Conservation (phyloP, 805 yeast species). For the Teunomyces atbi region DNA sequence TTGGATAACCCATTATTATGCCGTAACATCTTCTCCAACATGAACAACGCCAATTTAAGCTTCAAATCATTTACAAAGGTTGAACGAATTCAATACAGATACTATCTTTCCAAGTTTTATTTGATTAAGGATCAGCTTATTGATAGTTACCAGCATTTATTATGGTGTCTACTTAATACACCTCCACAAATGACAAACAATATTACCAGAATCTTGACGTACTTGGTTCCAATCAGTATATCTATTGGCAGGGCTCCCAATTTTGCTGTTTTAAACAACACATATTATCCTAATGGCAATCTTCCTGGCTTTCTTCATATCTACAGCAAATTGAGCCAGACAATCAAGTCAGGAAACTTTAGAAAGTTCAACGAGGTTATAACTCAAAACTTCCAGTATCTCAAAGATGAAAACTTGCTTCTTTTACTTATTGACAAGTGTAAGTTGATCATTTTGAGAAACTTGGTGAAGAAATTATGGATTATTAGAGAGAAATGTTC, state of each 20-base stretch:
- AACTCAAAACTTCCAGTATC: conserved; percentile 30
- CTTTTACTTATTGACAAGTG: conserved; percentile 47
- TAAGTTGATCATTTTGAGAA: conserved; percentile 46
- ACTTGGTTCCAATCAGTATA: conserved; percentile 52
- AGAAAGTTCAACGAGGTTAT: conserved; percentile 29
- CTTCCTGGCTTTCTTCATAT: conserved; percentile 23
- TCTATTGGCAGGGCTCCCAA: conserved; percentile 55
- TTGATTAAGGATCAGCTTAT: conserved; percentile 50
- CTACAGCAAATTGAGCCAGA: conserved; percentile 37
- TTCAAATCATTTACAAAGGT: conserved; percentile 38
- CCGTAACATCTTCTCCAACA: conserved; percentile 59
- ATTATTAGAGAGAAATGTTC: conserved; percentile 19
- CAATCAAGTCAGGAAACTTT: conserved; percentile 45
- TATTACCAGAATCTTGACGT: conserved; percentile 42
- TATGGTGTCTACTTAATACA: conserved; percentile 50
- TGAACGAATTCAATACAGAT: conserved; percentile 53
- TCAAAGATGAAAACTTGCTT: conserved; percentile 36
- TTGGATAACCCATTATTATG: conserved; percentile 58
- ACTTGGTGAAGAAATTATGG: conserved; percentile 40
- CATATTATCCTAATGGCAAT: conserved; percentile 13
- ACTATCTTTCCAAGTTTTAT: conserved; percentile 53
- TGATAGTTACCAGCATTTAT: conserved; percentile 49
- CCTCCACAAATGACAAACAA: conserved; percentile 33
- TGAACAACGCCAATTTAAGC: conserved; percentile 50
- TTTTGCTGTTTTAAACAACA: conserved; percentile 10